Evolutionary conservation across 2,329 filamentous ascomycete species (phyloP).

Genomic region (Beauveria varroae): DNA sequence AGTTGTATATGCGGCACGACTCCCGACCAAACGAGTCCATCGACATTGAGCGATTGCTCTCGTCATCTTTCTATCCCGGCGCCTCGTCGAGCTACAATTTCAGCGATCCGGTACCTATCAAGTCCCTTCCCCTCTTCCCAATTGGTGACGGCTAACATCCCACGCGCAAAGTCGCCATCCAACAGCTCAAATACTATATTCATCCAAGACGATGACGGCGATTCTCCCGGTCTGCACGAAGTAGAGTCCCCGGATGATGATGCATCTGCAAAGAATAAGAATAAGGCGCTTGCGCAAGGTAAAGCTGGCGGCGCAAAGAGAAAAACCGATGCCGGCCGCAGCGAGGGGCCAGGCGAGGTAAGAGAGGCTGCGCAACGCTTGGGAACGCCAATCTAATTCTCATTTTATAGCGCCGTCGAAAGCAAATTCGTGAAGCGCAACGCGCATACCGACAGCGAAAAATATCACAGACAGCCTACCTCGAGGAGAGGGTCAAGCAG

Average conservation of each 20-base stretch:
- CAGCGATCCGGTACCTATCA: neutral
- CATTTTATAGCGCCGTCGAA: constrained; percentile 57
- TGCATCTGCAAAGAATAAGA: neutral
- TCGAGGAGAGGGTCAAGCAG: constrained; percentile 57
- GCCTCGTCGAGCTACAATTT: neutral
- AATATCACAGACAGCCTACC: constrained; percentile 63
- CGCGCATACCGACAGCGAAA: constrained; percentile 72
- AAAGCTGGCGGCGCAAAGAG: neutral
- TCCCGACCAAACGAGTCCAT: neutral
- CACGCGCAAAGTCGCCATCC: neutral
- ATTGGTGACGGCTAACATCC: neutral
- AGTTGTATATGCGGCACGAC: neutral
- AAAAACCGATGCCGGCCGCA: neutral
- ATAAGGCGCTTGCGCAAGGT: neutral
- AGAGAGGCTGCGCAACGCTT: neutral
- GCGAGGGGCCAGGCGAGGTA: constrained; percentile 4
- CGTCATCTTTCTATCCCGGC: constrained; percentile 5
- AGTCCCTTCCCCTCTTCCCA: neutral
- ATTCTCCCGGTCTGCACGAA: neutral
- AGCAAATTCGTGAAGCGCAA: constrained; percentile 74
- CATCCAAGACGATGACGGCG: neutral
- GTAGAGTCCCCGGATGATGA: neutral
- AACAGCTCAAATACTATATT: neutral
- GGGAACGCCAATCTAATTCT: neutral
- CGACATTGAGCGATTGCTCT: constrained; percentile 7